Evolutionary conservation across 2,329 filamentous ascomycete genomes (phyloP), one percentile per base, ranked within the genome.

Genomic region (Colletotrichum australisinense): DNA sequence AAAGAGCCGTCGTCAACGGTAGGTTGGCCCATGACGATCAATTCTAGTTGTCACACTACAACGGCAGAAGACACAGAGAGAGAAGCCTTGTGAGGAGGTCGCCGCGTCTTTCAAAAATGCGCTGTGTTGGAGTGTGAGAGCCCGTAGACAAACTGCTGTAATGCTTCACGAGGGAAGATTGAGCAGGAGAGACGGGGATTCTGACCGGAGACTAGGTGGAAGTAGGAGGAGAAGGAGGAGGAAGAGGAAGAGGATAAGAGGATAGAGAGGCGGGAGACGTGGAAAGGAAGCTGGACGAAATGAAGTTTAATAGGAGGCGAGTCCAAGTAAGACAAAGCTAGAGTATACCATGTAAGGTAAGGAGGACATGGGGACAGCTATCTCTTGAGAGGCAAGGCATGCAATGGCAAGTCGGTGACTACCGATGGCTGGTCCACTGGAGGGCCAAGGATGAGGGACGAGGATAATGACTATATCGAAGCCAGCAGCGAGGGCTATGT

Each of bases 1-100:
- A 87, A 78, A 42, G 78, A 74, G 30, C 79, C 77, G 12, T 62
- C 42, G 57, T 30, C 42, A 42, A 52, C 49, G 19, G 28, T 60
- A 70, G n/a, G 46, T 49, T 26, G 28, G 49, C 64, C 68, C 69
- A 72, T 72, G 56, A 67, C 56, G 63, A 60, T 57, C 42, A 53
- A 38, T 12, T 63, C 67, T 38, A 57, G 52, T 28, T 30, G 49
- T 22, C 58, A 22, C 12, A 68, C 30, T 49, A 68, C 24, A 24
- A 28, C 63, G 63, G 57, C 30, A 30, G 30, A 35, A 46, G n/a
- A 38, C 24, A 28, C 30, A 38, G 11, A 24, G 3, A 55, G 4
- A 55, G 26, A 58, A 68, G 14, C 14, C 42, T 22, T 42, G 49
- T n/a, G 53, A 30, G 32, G 42, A 30, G 62, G 19, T 49, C 3